Evolutionary conservation across 306 rosid genomes (phyloP), one percentile per base, ranked within the genome.

Genomic region (Castanospermum australe): DNA sequence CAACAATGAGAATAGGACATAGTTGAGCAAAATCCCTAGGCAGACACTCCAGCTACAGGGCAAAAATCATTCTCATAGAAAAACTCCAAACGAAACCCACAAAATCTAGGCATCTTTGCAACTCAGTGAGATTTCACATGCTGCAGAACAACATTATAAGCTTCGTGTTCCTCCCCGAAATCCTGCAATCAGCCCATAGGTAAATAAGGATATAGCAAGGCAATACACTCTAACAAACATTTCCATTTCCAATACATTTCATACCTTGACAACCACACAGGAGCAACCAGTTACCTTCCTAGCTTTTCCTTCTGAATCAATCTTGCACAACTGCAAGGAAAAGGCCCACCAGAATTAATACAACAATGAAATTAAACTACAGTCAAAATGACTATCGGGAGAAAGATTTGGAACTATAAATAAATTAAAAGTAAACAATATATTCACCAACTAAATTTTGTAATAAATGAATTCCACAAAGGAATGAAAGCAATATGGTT

Each of bases 301-400:
- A 1, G 97, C 97, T 81, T 93, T 93, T 45, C 97, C 97, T 73
- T 93, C 97, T 0, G 96, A 91, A 64, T 93, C 97, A 30, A 90
- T 89, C 87, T 93, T 93, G 82, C 97, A 91, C 83, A 93, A 80
- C 97, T 89, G 86, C 55, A 79, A 1, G 10, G 33, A 44, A 9
- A 71, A 47, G n/a, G 21, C 25, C 25, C 44, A n/a, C 1, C 45
- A 70, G 4, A 56, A 63, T 71, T 35, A 45, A 25, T 5, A 39
- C 22, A 75, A 41, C 21, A 44, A 41, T 13, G 35, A 17, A 18
- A 33, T 10, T n/a, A 18, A 51, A 17, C 12, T 13, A 48, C 0
- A 28, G 17, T 28, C 42, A 21, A 5, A 48, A 50, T 5, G 61
- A 24, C 22, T 5, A 17, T 11, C 13, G 8, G 20, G 28, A 64